Evolutionary conservation across 805 yeast genomes (phyloP), one percentile per base, ranked within the genome.

Genomic region (Priceomyces carsonii): DNA sequence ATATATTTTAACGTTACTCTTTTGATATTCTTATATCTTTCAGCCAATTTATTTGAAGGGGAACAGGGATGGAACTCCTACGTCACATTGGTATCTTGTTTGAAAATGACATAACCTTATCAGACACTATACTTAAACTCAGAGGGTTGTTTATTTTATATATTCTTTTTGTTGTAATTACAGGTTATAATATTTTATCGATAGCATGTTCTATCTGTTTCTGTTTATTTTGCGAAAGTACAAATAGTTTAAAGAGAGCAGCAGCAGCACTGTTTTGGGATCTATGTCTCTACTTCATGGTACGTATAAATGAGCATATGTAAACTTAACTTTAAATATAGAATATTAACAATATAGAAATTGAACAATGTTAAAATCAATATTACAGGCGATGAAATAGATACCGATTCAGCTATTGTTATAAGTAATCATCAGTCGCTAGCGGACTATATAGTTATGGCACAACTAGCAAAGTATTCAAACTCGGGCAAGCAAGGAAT

Each of bases 391-490:
- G 81, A 75, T 39, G 26, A 31, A 10, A 35, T 71, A 28, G 50
- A 45, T 26, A 32, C 61, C 18, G 66, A 59, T 36, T 54, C 73
- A 9, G 65, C 75, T 17, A 40, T 63, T 17, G 35, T 67, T n/a
- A 29, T 71, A 24, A 59, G 77, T 33, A 88, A 87, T 49, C 96
- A 88, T 53, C 69, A 69, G 33, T 81, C 93, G 0, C 47, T 82
- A 6, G 73, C 78, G 9, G 96, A 88, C 54, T 79, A 80, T 53
- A 49, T 80, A 14, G 59, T 82, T 15, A 59, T 85, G 21, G 66
- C 69, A 2, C 61, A 59, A 35, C 47, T 76, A 30, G 66, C 77
- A 0, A 53, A 56, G 29, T 26, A 47, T 40, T 31, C 61, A 29
- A 48, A 58, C 54, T 20, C 42, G 10, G 14, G 26, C 18, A 32